Percentiles rank a stretch among this genome's conserved stretches.
Conservation (phyloP, 139 green algal species). For the Chlorella sp. region DNA sequence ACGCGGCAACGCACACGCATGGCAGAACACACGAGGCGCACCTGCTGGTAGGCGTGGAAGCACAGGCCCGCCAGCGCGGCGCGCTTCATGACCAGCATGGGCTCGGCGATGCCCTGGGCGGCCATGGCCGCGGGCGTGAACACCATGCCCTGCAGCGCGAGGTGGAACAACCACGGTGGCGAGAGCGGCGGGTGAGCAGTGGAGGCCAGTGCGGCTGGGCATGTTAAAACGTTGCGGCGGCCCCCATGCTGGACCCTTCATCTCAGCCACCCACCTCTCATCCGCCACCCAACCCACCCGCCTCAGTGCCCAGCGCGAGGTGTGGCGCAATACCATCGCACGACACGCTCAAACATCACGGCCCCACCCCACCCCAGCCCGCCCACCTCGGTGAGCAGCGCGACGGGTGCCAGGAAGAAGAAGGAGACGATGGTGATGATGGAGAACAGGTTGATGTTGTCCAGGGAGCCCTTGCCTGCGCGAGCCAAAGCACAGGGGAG, state of each 20-base stretch:
- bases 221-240: no score
- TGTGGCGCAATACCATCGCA: no score
- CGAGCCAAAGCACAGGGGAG: not conserved
- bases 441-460: conserved; percentile 96
- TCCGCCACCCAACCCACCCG: no score
- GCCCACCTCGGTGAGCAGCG: conserved; percentile 62
- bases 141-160: conserved; percentile 42
- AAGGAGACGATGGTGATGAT: conserved; percentile 96
- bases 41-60: conserved; percentile 97
- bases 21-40: conserved; percentile 6
- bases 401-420: conserved; percentile 81
- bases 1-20: no score
- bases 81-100: conserved; percentile 44
- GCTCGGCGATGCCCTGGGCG: conserved; percentile 54
- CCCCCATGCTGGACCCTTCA: no score
- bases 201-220: no score
- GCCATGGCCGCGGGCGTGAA: conserved; percentile 65
- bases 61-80: conserved; percentile 77
- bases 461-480: conserved; percentile 62
- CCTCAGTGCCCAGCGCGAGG: no score
- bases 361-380: conserved; percentile 47
- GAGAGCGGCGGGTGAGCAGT: no score
- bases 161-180: no score
- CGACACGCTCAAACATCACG: no score
- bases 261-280: no score